These are phyloP conservation scores for Phyllosticta paracitricarpa DNA, from an alignment of 2,329 filamentous ascomycete species.

Conservation along the genomic window DNA sequence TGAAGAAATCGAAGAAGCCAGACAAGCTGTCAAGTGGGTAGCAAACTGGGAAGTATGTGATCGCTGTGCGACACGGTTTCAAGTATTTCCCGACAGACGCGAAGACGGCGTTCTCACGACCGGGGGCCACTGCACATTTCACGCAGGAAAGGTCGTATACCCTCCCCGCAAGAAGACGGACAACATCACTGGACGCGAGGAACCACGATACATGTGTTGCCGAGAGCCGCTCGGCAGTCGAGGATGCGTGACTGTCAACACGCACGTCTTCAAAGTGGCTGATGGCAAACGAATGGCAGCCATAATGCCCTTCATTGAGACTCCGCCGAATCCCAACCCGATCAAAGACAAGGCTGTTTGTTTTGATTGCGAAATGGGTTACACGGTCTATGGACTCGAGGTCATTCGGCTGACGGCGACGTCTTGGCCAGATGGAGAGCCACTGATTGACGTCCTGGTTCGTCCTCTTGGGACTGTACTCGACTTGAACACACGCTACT, in stretches of 20 bases:
- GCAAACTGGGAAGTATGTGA: slow-evolving; percentile 83
- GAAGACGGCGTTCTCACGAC: slow-evolving; percentile 66
- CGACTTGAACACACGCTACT: slow-evolving; percentile 87
- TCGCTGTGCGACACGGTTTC: slow-evolving; percentile 75
- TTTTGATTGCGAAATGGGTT: slow-evolving; percentile 98
- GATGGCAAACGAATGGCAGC: slow-evolving; percentile 67
- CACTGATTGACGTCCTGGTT: slow-evolving; percentile 75
- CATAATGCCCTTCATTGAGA: slow-evolving; percentile 69
- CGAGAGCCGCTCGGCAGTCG: slow-evolving; percentile 62
- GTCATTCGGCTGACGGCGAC: slow-evolving; percentile 82
- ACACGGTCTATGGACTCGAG: slow-evolving; percentile 80
- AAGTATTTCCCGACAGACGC: slow-evolving; percentile 80
- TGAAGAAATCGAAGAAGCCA: slow-evolving; percentile 56
- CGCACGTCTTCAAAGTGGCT: slow-evolving; percentile 81
- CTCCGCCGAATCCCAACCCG: slow-evolving; percentile 52
- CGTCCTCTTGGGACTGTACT: slow-evolving; percentile 73
- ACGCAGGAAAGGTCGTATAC: slow-evolving; percentile 62
- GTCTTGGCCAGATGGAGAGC: slow-evolving; percentile 69
- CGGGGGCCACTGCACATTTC: slow-evolving; percentile 69
- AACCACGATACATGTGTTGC: slow-evolving; percentile 61
- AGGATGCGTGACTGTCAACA: slow-evolving; percentile 61
- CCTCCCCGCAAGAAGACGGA: slow-evolving; percentile 45
- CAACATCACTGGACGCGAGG: slow-evolving; percentile 23
- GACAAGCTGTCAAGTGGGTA: slow-evolving; percentile 53
- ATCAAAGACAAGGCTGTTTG: slow-evolving; percentile 52